phyloP scores from a whole-genome alignment of 345 rosid species.

The Microthlaspi erraticum region DNA sequence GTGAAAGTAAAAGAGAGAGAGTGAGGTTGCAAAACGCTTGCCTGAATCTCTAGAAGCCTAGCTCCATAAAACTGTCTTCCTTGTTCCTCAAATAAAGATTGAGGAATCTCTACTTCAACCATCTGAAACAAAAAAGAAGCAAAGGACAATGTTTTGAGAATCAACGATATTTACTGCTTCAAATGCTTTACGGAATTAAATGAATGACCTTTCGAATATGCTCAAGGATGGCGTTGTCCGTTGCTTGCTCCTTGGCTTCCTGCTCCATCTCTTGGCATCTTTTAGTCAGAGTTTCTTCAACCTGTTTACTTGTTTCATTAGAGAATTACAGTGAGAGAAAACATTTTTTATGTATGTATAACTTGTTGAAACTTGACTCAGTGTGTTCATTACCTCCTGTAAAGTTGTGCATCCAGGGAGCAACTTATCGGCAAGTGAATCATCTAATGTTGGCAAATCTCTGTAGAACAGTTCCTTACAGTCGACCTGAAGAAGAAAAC shows the following conservation, averaged over 20 bases:
- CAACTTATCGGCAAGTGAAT: slow-evolving; percentile 84
- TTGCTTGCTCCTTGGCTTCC: slow-evolving; percentile 85
- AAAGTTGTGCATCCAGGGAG: slow-evolving; percentile 80
- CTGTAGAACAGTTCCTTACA: slow-evolving; percentile 87
- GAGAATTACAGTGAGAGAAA: neutral
- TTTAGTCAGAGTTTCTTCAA: slow-evolving; percentile 66
- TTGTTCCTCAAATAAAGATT: slow-evolving; percentile 91
- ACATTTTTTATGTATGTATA: neutral
- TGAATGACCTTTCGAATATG: slow-evolving; percentile 75
- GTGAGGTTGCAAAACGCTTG: slow-evolving; percentile 27
- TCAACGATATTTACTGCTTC: slow-evolving; percentile 10
- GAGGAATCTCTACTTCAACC: slow-evolving; percentile 91
- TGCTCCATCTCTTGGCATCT: slow-evolving; percentile 79
- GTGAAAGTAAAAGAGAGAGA: neutral
- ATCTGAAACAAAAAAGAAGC: slow-evolving; percentile 52
- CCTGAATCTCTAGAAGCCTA: slow-evolving; percentile 87
- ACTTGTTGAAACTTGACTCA: slow-evolving; percentile 11
- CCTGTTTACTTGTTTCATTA: slow-evolving; percentile 56
- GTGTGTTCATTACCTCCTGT: slow-evolving; percentile 57
- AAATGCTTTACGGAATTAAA: neutral
- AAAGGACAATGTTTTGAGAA: neutral
- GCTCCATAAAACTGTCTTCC: slow-evolving; percentile 95
- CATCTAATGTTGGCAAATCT: slow-evolving; percentile 78
- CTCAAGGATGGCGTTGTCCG: slow-evolving; percentile 90
- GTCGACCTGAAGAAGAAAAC: slow-evolving; percentile 62